A percentile compares a stretch with the other conserved stretches of the same genome.
Conservation (phyloP, 1,284 basidiomycete genomes). For the Malassezia furfur region DNA sequence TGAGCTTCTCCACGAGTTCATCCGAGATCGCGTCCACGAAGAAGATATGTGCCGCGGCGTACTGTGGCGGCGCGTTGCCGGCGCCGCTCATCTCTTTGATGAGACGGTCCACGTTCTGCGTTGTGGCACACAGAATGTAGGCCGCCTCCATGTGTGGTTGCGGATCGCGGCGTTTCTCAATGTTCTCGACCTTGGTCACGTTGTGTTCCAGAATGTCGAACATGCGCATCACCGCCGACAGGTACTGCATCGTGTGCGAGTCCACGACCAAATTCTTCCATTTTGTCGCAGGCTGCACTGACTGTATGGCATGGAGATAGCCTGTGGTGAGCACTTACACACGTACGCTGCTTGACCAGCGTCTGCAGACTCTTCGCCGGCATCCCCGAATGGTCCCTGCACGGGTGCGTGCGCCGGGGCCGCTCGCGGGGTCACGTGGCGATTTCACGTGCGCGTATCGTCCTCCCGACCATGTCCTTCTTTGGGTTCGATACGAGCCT, state of each 20-base stretch:
- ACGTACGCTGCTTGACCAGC: constrained; percentile 17
- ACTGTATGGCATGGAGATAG: constrained; percentile 38
- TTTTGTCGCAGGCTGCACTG: constrained; percentile 47
- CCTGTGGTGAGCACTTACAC: constrained; percentile 14
- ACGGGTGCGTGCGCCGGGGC: background rate
- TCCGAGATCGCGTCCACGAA: constrained; percentile 62
- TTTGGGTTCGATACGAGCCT: constrained; percentile 46
- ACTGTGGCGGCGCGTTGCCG: constrained; percentile 53
- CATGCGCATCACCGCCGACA: constrained; percentile 79
- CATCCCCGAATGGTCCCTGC: constrained; percentile 17
- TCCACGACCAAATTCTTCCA: constrained; percentile 98
- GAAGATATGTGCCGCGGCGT: constrained; percentile 81
- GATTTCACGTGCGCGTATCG: background rate
- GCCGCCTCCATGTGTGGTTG: constrained; percentile 37
- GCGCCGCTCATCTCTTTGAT: constrained; percentile 52
- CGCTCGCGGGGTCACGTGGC: constrained; percentile 1
- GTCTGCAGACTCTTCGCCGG: constrained; percentile 18
- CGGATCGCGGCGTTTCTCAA: constrained; percentile 33
- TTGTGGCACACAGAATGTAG: constrained; percentile 88
- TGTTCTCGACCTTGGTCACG: constrained; percentile 43
- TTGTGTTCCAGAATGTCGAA: constrained; percentile 51
- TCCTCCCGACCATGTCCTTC: constrained; percentile 37
- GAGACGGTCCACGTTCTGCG: constrained; percentile 82
- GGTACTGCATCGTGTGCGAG: constrained; percentile 72
- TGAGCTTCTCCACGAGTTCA: constrained; percentile 36